Conservation (phyloP, 139 green algal species). For the Chlorella sp. region DNA sequence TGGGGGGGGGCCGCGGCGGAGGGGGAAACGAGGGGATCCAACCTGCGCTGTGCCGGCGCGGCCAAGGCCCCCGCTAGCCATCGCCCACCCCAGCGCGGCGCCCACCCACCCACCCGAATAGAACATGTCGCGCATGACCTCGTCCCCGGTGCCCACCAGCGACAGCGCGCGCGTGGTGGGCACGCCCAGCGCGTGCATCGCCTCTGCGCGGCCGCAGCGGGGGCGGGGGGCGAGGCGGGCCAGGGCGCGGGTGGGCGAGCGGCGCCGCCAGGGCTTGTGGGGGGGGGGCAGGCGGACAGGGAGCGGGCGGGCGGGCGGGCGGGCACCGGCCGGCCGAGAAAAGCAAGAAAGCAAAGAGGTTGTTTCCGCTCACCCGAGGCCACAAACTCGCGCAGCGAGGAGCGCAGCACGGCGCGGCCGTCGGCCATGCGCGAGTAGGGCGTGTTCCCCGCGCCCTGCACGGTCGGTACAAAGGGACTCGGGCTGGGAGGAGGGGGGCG, state of each 20-base stretch:
- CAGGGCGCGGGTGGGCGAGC: too few relatives aligned
- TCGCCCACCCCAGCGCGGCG: not conserved
- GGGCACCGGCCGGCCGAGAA: too few relatives aligned
- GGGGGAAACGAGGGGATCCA: too few relatives aligned
- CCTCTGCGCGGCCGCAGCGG: too few relatives aligned
- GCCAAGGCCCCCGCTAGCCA: too few relatives aligned
- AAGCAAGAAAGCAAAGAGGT: not conserved
- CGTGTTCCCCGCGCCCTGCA: slow-evolving; percentile 87
- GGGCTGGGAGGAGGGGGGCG: too few relatives aligned
- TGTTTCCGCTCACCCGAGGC: slow-evolving; percentile 33
- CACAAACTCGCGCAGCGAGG: slow-evolving; percentile 86
- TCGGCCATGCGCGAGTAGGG: slow-evolving; percentile 90
- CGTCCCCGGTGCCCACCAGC: slow-evolving; percentile 81
- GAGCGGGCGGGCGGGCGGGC: too few relatives aligned
- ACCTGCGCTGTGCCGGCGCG: too few relatives aligned
- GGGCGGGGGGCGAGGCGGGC: too few relatives aligned
- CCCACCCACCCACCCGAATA: not conserved
- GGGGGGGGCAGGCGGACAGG: too few relatives aligned
- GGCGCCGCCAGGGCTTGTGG: too few relatives aligned
- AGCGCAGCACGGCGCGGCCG: slow-evolving; percentile 89
- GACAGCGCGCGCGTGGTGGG: slow-evolving; percentile 91
- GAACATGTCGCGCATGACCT: slow-evolving; percentile 28
- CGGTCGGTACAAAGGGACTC: too few relatives aligned
- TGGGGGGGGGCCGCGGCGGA: not conserved
- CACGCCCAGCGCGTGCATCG: slow-evolving; percentile 83